Evolutionary conservation across 495 filamentous ascomycete species (phyloP).

Genomic region (Letharia columbiana): DNA sequence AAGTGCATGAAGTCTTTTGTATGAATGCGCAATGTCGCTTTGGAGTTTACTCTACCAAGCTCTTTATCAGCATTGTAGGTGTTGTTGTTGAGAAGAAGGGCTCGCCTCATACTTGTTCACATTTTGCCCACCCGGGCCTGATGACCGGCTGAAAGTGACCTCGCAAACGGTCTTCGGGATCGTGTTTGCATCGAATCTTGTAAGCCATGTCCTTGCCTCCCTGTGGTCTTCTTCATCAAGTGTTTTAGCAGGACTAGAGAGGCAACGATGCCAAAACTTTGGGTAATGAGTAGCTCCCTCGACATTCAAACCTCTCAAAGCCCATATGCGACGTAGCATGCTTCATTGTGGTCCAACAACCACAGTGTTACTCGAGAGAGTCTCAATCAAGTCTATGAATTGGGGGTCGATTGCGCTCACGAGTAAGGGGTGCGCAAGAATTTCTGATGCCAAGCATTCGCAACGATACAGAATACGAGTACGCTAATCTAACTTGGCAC

Average conservation of each 20-base stretch:
- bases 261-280: neutral
- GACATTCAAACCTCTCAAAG: neutral
- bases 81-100: neutral
- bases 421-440: too few species aligned
- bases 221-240: slow-evolving; percentile 47
- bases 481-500: neutral
- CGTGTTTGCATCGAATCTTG: slow-evolving; percentile 49
- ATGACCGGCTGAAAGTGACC: slow-evolving; percentile 73
- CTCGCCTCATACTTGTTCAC: slow-evolving; percentile 77
- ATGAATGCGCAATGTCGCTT: slow-evolving; percentile 68
- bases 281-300: neutral
- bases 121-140: slow-evolving; percentile 90
- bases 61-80: neutral
- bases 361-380: neutral
- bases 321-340: neutral
- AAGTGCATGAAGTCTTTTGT: slow-evolving; percentile 47
- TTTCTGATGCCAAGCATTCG: too few species aligned
- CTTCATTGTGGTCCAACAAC: slow-evolving; percentile 1
- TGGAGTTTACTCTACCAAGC: slow-evolving; percentile 69
- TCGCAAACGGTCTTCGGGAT: slow-evolving; percentile 59
- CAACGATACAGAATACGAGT: too few species aligned
- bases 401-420: too few species aligned
- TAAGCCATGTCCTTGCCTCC: slow-evolving; percentile 69
- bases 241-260: neutral
- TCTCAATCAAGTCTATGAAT: too few species aligned